Conservation (phyloP, 2,329 filamentous ascomycete genomes). For the Colletotrichum limetticola region DNA sequence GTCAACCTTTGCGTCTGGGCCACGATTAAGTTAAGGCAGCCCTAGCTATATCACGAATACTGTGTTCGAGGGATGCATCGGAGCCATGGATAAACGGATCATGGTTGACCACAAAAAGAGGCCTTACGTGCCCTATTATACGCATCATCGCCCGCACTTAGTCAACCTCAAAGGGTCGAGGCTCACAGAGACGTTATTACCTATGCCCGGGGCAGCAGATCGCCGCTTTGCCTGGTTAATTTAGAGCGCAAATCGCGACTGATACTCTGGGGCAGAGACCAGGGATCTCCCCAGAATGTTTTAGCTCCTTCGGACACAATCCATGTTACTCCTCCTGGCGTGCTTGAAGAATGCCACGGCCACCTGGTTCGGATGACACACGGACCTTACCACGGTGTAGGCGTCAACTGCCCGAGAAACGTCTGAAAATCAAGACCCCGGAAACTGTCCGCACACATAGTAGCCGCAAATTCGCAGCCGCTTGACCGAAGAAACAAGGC, state of each 20-base stretch:
- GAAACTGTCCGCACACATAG: neutral
- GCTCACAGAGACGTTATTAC: neutral
- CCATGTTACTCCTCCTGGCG: conserved; percentile 13
- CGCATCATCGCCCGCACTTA: neutral
- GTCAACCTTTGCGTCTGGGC: neutral
- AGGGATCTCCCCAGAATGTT: conserved; percentile 32
- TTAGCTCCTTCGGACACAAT: conserved; percentile 28
- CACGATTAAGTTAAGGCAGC: neutral
- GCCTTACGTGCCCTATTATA: neutral
- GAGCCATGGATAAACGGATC: neutral
- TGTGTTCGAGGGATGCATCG: neutral
- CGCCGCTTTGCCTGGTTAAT: conserved; percentile 24
- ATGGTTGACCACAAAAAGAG: neutral
- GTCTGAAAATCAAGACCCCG: neutral
- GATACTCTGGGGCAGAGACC: conserved; percentile 25
- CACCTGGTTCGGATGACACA: conserved; percentile 33
- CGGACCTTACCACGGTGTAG: conserved; percentile 10
- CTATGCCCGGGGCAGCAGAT: conserved; percentile 22
- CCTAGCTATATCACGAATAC: neutral
- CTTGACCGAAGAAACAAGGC: neutral
- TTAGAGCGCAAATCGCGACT: conserved; percentile 33
- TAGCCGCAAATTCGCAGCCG: neutral
- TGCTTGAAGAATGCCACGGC: conserved; percentile 32
- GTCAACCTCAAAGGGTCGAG: neutral
- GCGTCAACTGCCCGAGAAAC: conserved; percentile 3